Conservation (phyloP, 2,329 filamentous ascomycete genomes). For the Keithomyces neogunnii region DNA sequence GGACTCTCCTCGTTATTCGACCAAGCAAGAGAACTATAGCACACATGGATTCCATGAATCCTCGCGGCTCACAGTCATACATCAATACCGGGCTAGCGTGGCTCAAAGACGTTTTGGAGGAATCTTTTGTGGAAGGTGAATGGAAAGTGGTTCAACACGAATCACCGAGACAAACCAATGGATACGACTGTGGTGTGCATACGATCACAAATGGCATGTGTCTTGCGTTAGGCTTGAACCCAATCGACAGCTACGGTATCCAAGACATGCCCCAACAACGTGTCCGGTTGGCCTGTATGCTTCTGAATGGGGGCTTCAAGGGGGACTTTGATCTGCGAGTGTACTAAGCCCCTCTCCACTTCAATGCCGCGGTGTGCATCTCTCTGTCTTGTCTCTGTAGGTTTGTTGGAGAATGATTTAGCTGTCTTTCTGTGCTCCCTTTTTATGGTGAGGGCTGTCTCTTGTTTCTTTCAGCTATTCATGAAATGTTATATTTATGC, state of each 20-base stretch:
- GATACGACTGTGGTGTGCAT: slow-evolving; percentile 70
- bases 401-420: not conserved
- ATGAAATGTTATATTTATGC: no score
- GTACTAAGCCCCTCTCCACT: slow-evolving; percentile 17
- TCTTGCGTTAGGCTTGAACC: slow-evolving; percentile 43
- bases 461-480: no score
- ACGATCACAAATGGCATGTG: slow-evolving; percentile 66
- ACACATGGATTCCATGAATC: slow-evolving; percentile 60
- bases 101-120: slow-evolving; percentile 47
- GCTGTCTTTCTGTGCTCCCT: not conserved
- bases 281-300: slow-evolving; percentile 52
- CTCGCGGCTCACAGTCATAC: slow-evolving; percentile 29
- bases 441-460: not conserved
- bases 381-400: not conserved
- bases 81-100: slow-evolving; percentile 39
- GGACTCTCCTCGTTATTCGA: slow-evolving; percentile 62
- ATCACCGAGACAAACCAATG: slow-evolving; percentile 54
- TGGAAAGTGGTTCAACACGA: slow-evolving; percentile 48
- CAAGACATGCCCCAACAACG: slow-evolving; percentile 52
- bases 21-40: slow-evolving; percentile 52
- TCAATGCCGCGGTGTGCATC: not conserved
- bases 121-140: slow-evolving; percentile 44
- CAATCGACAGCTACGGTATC: slow-evolving; percentile 38
- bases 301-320: slow-evolving; percentile 59
- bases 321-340: slow-evolving; percentile 46